Evolutionary conservation across 495 filamentous ascomycete genomes (phyloP).

Genomic region (Sporormia fimetaria): DNA sequence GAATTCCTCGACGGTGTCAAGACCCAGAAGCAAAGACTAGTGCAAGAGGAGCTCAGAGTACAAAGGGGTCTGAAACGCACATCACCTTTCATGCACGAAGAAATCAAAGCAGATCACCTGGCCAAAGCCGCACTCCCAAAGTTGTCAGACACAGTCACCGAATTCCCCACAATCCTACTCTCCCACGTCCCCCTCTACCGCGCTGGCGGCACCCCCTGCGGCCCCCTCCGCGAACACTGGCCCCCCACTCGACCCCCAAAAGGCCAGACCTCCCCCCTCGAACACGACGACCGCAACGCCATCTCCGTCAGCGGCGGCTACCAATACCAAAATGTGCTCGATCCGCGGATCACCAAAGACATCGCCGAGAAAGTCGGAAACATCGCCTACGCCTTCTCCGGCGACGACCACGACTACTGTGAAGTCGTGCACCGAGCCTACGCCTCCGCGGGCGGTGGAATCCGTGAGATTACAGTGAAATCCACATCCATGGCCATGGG

Average conservation of each 20-base stretch:
- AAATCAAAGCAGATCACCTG: constrained; percentile 21
- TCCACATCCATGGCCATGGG: constrained; percentile 93
- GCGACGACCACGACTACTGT: constrained; percentile 98
- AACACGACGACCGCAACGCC: constrained; percentile 65
- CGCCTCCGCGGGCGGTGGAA: constrained; percentile 46
- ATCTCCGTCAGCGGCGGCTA: constrained; percentile 66
- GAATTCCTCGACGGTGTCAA: constrained; percentile 62
- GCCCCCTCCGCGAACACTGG: constrained; percentile 73
- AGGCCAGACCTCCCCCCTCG: constrained; percentile 41
- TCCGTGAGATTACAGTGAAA: constrained; percentile 90
- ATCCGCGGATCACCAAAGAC: constrained; percentile 55
- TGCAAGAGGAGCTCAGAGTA: constrained; percentile 43
- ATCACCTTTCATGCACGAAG: constrained; percentile 24
- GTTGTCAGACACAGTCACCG: constrained; percentile 27
- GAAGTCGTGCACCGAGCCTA: constrained; percentile 66
- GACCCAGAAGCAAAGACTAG: constrained; percentile 36
- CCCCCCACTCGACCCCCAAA: constrained; percentile 55
- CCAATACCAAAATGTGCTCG: constrained; percentile 94
- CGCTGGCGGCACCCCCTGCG: constrained; percentile 69
- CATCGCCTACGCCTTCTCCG: constrained; percentile 73
- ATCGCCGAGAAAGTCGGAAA: constrained; percentile 39
- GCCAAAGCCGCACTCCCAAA: constrained; percentile 14
- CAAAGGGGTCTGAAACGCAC: constrained; percentile 33
- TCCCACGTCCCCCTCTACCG: constrained; percentile 88
- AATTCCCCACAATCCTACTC: constrained; percentile 74